A percentile compares a stretch with the other conserved stretches of the same genome.
These are phyloP conservation scores for Trypanosoma grayi DNA, from an alignment of 208 protist genomes.

Conservation along the genomic window DNA sequence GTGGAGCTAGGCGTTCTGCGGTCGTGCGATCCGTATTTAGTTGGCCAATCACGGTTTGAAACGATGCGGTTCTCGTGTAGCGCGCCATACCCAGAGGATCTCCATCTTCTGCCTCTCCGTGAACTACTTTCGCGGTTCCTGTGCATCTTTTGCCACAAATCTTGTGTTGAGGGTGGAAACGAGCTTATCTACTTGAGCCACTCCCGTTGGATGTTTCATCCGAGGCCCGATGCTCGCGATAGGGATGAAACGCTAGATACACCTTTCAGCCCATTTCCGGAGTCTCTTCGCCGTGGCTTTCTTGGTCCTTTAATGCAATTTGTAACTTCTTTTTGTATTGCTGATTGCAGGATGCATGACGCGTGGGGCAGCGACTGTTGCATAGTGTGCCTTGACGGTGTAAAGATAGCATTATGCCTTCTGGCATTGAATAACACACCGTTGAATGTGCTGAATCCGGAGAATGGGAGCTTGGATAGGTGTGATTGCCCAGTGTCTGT, in stretches of 20 bases:
- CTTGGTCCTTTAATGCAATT: conserved; percentile 30
- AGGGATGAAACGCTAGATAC: conserved; percentile 5
- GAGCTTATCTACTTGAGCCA: conserved; percentile 32
- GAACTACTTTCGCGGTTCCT: conserved; percentile 21
- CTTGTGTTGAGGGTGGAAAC: conserved; percentile 26
- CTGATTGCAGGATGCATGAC: conserved; percentile 19
- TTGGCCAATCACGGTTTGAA: conserved; percentile 9
- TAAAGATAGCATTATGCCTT: conserved; percentile 21
- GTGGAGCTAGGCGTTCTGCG: conserved; percentile 17
- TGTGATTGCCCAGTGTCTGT: conserved; percentile 21
- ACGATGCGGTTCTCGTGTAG: conserved; percentile 3
- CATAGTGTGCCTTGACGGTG: conserved; percentile 26
- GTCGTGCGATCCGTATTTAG: neutral
- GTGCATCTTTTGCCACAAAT: conserved; percentile 27
- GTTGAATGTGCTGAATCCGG: conserved; percentile 12
- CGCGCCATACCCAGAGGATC: neutral
- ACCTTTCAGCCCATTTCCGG: conserved; percentile 30
- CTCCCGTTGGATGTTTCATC: conserved; percentile 25
- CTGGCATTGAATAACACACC: conserved; percentile 20
- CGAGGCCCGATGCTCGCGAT: neutral
- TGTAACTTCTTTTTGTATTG: conserved; percentile 27
- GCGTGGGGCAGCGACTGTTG: conserved; percentile 15
- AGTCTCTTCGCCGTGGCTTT: conserved; percentile 23
- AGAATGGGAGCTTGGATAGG: conserved; percentile 11
- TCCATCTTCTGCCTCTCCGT: conserved; percentile 15